Conservation (phyloP, 768 basidiomycete genomes). For the Suillus placidus region DNA sequence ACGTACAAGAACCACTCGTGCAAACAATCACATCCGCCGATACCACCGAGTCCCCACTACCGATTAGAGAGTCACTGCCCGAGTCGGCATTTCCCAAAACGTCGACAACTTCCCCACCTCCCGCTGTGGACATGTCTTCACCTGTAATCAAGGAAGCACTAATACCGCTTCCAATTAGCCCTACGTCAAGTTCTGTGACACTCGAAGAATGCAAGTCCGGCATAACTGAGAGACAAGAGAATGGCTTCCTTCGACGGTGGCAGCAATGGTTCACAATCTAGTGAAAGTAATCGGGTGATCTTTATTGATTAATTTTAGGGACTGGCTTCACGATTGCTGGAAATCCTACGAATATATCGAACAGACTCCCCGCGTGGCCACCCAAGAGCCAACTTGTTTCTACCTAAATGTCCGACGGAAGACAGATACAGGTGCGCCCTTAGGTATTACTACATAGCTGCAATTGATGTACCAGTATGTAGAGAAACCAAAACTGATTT, state of each 20-base stretch:
- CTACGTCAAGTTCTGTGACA: not conserved
- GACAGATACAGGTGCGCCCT: not conserved
- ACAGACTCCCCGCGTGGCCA: not conserved
- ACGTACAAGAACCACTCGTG: not conserved
- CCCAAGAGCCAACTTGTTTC: not conserved
- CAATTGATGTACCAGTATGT: not conserved
- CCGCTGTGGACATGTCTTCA: not conserved
- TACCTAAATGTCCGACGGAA: conserved; percentile 5
- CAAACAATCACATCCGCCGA: not conserved
- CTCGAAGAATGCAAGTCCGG: not conserved
- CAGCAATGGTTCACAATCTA: conserved; percentile 6
- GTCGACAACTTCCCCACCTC: not conserved
- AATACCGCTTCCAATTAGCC: not conserved
- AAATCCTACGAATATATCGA: conserved; percentile 3
- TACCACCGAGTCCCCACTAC: not conserved
- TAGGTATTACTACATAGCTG: not conserved
- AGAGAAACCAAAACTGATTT: not conserved
- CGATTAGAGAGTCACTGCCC: not conserved
- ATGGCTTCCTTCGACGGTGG: conserved; percentile 12
- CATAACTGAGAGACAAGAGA: conserved; percentile 7
- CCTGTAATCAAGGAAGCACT: not conserved
- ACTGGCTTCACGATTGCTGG: conserved; percentile 2
- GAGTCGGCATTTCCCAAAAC: not conserved
- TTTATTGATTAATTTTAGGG: conserved; percentile 10
- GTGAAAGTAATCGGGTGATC: not conserved